These are phyloP conservation scores for Volvariella volvacea DNA, from an alignment of 1,284 basidiomycete genomes.

Conservation along the genomic window DNA sequence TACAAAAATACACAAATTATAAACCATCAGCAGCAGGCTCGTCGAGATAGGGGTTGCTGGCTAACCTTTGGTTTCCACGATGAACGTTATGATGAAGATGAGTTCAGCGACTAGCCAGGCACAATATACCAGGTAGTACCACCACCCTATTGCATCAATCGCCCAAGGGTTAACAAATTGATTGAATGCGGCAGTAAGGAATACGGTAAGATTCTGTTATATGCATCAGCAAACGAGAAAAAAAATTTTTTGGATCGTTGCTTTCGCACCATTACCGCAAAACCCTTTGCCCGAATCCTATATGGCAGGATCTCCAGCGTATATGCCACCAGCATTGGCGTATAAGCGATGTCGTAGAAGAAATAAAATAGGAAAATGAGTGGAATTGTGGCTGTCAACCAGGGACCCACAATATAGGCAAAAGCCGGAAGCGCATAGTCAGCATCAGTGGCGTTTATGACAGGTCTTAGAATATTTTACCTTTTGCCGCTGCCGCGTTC, in stretches of 20 bases:
- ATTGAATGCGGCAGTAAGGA: conserved; percentile 57
- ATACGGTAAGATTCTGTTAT: conserved; percentile 53
- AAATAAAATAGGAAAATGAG: conserved; percentile 67
- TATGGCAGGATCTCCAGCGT: conserved; percentile 66
- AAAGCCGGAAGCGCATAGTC: no score
- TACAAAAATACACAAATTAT: neutral
- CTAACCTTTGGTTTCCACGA: conserved; percentile 57
- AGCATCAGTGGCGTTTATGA: neutral
- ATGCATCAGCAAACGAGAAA: neutral
- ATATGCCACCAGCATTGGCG: conserved; percentile 57
- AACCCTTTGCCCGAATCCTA: conserved; percentile 61
- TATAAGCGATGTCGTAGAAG: conserved; percentile 65
- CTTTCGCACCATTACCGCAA: conserved; percentile 51
- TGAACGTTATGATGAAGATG: conserved; percentile 45
- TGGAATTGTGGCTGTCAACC: conserved; percentile 56
- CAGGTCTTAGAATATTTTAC: conserved; percentile 18
- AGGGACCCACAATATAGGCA: neutral
- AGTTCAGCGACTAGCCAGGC: conserved; percentile 56
- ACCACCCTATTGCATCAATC: conserved; percentile 59
- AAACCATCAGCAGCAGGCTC: neutral
- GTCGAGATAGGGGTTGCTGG: neutral
- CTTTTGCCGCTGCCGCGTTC: conserved; percentile 46
- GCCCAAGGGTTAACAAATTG: conserved; percentile 73
- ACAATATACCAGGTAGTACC: conserved; percentile 60
- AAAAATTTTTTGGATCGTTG: neutral